Percentiles rank a stretch among this genome's conserved stretches.
Conservation (phyloP, 805 yeast genomes). For the Huiozyma sinensis region DNA sequence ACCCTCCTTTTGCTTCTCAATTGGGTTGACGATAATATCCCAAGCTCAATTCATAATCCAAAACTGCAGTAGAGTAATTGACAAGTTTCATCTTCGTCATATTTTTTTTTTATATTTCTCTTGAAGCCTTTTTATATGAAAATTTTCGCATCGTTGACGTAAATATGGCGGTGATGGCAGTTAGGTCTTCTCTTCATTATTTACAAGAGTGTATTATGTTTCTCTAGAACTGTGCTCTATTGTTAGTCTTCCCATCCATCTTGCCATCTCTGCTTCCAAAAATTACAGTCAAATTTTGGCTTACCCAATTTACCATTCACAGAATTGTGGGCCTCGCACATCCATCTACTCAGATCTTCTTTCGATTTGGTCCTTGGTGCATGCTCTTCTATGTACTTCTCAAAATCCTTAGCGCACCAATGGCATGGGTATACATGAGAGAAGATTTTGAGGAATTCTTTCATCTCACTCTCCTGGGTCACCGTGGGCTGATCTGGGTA, state of each 20-base stretch:
- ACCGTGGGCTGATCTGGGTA: slow-evolving; percentile 65
- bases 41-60: too few species aligned
- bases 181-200: neutral
- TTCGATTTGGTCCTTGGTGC: slow-evolving; percentile 52
- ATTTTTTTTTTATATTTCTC: neutral
- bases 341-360: slow-evolving; percentile 81
- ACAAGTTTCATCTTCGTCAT: too few species aligned
- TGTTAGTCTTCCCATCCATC: slow-evolving; percentile 67
- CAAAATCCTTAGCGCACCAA: slow-evolving; percentile 85
- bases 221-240: neutral
- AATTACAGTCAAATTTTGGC: slow-evolving; percentile 72
- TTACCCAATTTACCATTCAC: slow-evolving; percentile 84
- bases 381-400: slow-evolving; percentile 44
- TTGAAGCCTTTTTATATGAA: too few species aligned
- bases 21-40: too few species aligned
- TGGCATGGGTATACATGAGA: slow-evolving; percentile 87
- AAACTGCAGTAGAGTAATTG: too few species aligned
- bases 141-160: too few species aligned
- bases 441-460: slow-evolving; percentile 56
- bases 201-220: neutral
- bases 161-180: too few species aligned
- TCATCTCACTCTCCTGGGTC: slow-evolving; percentile 60
- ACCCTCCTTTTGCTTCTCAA: too few species aligned
- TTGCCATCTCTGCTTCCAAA: slow-evolving; percentile 91
- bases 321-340: slow-evolving; percentile 90